Base-by-base conservation (phyloP, 2,329 filamentous ascomycete genomes). In the Phialophora chinensis region DNA sequence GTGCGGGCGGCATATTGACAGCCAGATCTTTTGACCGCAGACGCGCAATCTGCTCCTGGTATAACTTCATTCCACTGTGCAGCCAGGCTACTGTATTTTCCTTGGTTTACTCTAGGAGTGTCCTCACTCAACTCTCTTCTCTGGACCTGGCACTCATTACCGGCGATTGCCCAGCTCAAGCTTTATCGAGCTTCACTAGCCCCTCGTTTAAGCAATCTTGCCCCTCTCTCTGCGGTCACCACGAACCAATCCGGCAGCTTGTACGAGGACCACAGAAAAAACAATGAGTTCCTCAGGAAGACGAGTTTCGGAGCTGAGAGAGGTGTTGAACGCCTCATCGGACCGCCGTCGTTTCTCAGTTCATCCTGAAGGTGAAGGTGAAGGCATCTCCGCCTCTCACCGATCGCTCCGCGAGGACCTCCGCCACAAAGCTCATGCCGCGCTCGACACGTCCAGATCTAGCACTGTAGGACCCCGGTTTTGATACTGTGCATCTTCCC, bases 381-480 rank as follows among this genome's bases (percentile, higher is more conserved):
- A 97, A 82, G 85, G 88, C 72, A 88, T 86, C 75, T 96, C 92
- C 74, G 90, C 91, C 77, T 90, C 93, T 75, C 93, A 97, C 79
- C 87, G 90, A 70, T 91, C 96, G 77, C 97, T 97, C 82, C 91
- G 93, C 74, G 88, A 88, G 76, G 91, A 92, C 71, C 93, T 97
- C 80, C 92, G 95, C 79, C 93, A 93, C 81, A 89, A 91, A 77
- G 90, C 92, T 56, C 93, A 97, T 78, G 92, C 93, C 67, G 94
- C 93, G 73, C 89, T 97, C 71, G 93, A 97, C 75, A 90, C 92
- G 62, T 91, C 88, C 68, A 88, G 93, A 78, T 91, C 92, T 53
- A 96, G 91, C 17, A 98, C 94, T 14, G 94, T 55, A 55, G 17
- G 94, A 3, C 91, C 97, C 70, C 97, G 94, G 94, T 93, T 27